phyloP scores from a whole-genome alignment of 768 basidiomycete species.

The Sistotremastrum niveocremeum region DNA sequence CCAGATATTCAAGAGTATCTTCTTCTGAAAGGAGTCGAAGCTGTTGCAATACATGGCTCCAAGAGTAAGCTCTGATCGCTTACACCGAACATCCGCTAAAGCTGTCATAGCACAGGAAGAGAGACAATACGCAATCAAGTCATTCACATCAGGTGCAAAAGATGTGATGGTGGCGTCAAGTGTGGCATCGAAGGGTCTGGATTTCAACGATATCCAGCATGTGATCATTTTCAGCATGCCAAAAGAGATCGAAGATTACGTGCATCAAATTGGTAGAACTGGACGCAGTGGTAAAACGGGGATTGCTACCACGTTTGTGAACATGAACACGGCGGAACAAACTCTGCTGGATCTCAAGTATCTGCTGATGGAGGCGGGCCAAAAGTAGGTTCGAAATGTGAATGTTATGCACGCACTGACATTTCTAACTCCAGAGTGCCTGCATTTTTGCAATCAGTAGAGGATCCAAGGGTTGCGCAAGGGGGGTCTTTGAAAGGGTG shows the following conservation, averaged over 20 bases:
- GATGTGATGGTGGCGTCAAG: constrained; percentile 99
- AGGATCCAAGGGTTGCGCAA: constrained; percentile 76
- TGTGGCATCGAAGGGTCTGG: constrained; percentile 94
- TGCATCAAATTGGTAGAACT: constrained; percentile 97
- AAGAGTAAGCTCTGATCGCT: constrained; percentile 49
- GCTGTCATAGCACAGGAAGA: constrained; percentile 75
- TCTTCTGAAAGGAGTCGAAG: constrained; percentile 91
- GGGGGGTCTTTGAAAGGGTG: constrained; percentile 77
- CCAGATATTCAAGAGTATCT: constrained; percentile 97
- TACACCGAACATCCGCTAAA: background rate
- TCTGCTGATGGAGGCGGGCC: constrained; percentile 90
- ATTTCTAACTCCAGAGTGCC: constrained; percentile 53
- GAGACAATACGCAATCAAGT: constrained; percentile 96
- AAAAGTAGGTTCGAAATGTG: constrained; percentile 51
- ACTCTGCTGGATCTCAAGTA: constrained; percentile 96
- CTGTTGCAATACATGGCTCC: constrained; percentile 96
- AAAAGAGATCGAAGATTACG: constrained; percentile 99
- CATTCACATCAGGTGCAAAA: constrained; percentile 94
- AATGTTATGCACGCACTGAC: background rate
- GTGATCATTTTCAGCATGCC: constrained; percentile 99
- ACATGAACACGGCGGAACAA: constrained; percentile 95
- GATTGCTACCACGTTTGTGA: constrained; percentile 97
- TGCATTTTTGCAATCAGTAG: constrained; percentile 78
- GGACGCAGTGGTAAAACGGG: constrained; percentile 97
- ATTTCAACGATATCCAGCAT: constrained; percentile 98